These are phyloP conservation scores for Lachnellula subtilissima DNA, from an alignment of 2,329 filamentous ascomycete species.

Conservation along the genomic window DNA sequence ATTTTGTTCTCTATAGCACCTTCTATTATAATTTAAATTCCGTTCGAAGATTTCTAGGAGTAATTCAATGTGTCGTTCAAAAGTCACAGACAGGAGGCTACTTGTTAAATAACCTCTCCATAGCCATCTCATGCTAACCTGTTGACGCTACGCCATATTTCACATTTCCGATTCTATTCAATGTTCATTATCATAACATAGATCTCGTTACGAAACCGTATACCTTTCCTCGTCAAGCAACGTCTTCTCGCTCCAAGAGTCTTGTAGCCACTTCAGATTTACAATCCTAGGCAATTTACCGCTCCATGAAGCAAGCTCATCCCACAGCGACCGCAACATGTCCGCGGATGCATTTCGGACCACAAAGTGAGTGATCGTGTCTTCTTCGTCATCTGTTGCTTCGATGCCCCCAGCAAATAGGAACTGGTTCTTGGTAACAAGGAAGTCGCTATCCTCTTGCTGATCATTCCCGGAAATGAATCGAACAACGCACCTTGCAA, in stretches of 20 bases:
- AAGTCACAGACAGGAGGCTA: too few species aligned
- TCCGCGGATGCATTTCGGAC: slow-evolving; percentile 43
- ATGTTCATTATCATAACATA: background rate
- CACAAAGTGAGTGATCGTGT: slow-evolving; percentile 67
- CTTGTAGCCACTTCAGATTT: slow-evolving; percentile 65
- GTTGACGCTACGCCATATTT: too few species aligned
- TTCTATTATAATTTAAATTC: too few species aligned
- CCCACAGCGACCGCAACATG: slow-evolving; percentile 41
- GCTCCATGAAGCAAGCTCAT: slow-evolving; percentile 40
- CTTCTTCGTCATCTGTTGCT: background rate
- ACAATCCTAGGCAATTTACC: slow-evolving; percentile 64
- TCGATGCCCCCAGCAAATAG: slow-evolving; percentile 63
- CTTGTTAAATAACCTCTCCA: too few species aligned
- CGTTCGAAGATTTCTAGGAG: too few species aligned
- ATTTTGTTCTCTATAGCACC: too few species aligned
- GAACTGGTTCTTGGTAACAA: slow-evolving; percentile 53
- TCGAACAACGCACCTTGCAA: slow-evolving; percentile 38
- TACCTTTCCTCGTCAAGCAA: slow-evolving; percentile 72
- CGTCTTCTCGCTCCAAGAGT: slow-evolving; percentile 76
- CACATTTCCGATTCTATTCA: too few species aligned
- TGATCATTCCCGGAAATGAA: slow-evolving; percentile 36
- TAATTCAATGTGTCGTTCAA: too few species aligned
- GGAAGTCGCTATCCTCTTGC: slow-evolving; percentile 30
- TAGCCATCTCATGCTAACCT: too few species aligned
- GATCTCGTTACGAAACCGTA: slow-evolving; percentile 15